Base-by-base conservation (phyloP, 2,329 filamentous ascomycete genomes). In the Lachnellula subtilissima region DNA sequence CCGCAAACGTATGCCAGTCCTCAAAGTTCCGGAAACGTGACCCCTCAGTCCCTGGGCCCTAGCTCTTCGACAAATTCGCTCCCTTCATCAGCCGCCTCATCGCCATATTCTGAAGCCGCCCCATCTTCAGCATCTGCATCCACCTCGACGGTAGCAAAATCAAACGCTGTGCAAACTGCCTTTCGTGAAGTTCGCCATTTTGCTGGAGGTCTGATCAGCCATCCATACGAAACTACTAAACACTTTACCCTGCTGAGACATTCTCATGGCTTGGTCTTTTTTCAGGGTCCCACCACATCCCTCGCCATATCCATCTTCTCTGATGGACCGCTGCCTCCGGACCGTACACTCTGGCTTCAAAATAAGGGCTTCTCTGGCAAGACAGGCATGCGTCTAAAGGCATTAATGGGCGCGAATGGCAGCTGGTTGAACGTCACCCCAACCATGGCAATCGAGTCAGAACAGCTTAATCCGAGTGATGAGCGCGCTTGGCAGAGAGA, bases 371-470 rank as follows among this genome's bases (percentile, higher is more conserved):
- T 77, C 72, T 84, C 83, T 0, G 87, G 87, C 4, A 85, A 85
- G 65, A 78, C 84, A 49, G 87, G 87, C 17, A 87, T 89, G 81
- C 77, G 78, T 6, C 72, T 85, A 28, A 87, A 86, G 66, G 80
- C 84, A 0, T 69, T 88, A 1, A 71, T 88, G 37, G 80, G 84
- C 7, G 76, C 79, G 0, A 81, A 77, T 12, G 75, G 77, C 7
- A 76, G 73, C 63, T 89, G 87, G 86, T 73, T 89, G 12, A 79
- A 89, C 56, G 85, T 89, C 2, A 89, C 87, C 0, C 87, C 87
- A 0, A 73, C 73, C 0, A 70, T 75, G 2, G 74, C 74, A 22
- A 75, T 80, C 0, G 65, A 69, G 0, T 64, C 75, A 0, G 72
- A 78, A 0, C 77, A 85, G 48, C 64, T 89, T 1, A 72, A 78